Percentiles rank a stretch among this genome's conserved stretches.
phyloP scores from a whole-genome alignment of 768 basidiomycete genomes.

The Obba rivulosa region DNA sequence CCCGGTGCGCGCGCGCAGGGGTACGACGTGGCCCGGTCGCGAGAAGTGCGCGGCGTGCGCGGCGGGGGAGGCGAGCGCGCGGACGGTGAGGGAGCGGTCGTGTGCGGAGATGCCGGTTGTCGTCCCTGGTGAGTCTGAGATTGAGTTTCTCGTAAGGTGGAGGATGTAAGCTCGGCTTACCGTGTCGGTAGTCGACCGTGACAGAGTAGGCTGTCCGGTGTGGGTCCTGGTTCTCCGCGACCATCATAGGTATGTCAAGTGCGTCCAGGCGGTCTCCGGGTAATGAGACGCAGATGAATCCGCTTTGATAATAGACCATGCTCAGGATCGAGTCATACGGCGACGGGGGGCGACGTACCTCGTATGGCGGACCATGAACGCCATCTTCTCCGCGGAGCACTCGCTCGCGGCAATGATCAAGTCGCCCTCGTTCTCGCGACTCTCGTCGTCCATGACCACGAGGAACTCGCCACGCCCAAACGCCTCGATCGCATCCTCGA shows the following conservation, averaged over 20 bases:
- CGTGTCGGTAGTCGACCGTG: slow-evolving; percentile 90
- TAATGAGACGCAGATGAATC: slow-evolving; percentile 88
- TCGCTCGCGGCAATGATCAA: slow-evolving; percentile 82
- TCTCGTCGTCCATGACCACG: slow-evolving; percentile 97
- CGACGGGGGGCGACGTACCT: slow-evolving; percentile 50
- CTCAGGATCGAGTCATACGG: not conserved
- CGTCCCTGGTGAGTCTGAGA: slow-evolving; percentile 48
- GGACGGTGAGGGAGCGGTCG: slow-evolving; percentile 85
- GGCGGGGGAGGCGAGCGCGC: slow-evolving; percentile 66
- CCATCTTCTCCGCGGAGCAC: slow-evolving; percentile 95
- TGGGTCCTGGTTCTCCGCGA: slow-evolving; percentile 82
- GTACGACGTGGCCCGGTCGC: slow-evolving; percentile 94
- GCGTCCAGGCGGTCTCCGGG: slow-evolving; percentile 69
- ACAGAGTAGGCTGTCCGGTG: slow-evolving; percentile 94
- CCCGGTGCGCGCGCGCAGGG: slow-evolving; percentile 79
- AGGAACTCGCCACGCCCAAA: slow-evolving; percentile 83
- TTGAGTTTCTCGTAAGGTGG: not conserved
- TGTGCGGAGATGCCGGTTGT: slow-evolving; percentile 96
- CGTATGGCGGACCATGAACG: slow-evolving; percentile 96
- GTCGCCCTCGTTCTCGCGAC: slow-evolving; percentile 96
- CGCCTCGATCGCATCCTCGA: slow-evolving; percentile 74
- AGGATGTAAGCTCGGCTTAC: slow-evolving; percentile 45
- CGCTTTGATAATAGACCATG: slow-evolving; percentile 42
- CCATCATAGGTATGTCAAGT: slow-evolving; percentile 91
- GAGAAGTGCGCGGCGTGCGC: slow-evolving; percentile 66